Base-by-base conservation (phyloP, 2,329 filamentous ascomycete species). In the Fusarium torreyae region DNA sequence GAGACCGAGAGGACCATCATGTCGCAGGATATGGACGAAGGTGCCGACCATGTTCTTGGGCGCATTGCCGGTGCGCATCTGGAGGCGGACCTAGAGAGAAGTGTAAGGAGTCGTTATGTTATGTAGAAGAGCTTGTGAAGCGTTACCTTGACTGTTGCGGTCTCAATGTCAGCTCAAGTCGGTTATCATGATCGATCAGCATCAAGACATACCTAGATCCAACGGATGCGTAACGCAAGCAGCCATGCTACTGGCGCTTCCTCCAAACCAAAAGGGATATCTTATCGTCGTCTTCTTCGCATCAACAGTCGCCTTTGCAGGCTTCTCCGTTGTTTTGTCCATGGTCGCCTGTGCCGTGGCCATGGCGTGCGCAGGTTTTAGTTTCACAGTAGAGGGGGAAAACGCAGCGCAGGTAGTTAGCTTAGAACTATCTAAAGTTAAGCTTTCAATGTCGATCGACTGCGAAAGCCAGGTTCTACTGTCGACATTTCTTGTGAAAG, bases 221-320 rank as follows among this genome's bases (percentile, higher is more conserved):
- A 98, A 85, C 50, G 95, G 95, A 85, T 98, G 95, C 31, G 95
- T 98, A 49, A 97, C 92, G 73, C 90, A 91, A 44, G 95, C 94
- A 38, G 95, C 95, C 85, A 96, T 91, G 78, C 93, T 97, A 77
- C 93, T 96, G 51, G 95, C 94, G 78, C 93, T 97, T 57, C 96
- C 96, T 69, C 96, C 96, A 80, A 99, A 98, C 96, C 95, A 98
- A 81, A 95, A 95, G 11, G 92, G 92, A 82, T 95, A 95, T 65
- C 82, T 81, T 42, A 87, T 78, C 4, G 82, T 70, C 33, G 72
- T 77, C 66, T 77, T 75, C 67, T 82, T 82, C 75, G 82, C 61
- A 60, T 60, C 62, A 11, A 42, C 81, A 72, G 81, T 77, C 58
- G 75, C 74, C 51, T 68, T 69, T 17, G 57, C 63, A 40, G 69